Evolutionary conservation across 2,329 filamentous ascomycete species (phyloP).

Genomic region (Xylaria sp.): DNA sequence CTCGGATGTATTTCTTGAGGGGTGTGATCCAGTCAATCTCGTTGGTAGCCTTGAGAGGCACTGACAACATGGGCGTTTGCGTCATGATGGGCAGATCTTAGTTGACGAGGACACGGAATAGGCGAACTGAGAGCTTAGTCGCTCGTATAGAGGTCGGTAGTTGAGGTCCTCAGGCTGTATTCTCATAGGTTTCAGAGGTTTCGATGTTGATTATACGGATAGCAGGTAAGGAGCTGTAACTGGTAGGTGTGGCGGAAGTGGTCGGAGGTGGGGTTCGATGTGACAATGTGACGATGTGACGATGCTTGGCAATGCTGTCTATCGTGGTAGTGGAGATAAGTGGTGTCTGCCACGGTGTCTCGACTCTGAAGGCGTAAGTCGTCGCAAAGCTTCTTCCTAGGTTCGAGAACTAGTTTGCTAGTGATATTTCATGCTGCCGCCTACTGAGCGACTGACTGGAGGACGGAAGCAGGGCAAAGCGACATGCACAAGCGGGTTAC

Average conservation of each 20-base stretch:
- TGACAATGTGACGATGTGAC: constrained; percentile 37
- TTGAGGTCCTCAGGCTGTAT: constrained; percentile 23
- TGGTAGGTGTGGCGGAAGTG: constrained; percentile 19
- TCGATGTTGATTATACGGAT: constrained; percentile 13
- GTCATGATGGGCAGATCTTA: constrained; percentile 63
- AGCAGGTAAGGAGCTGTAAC: constrained; percentile 21
- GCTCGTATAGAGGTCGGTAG: constrained; percentile 27
- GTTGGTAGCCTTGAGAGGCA: constrained; percentile 91
- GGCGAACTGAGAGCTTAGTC: constrained; percentile 28
- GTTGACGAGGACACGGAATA: constrained; percentile 20
- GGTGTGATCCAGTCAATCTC: constrained; percentile 98
- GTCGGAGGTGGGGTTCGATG: constrained; percentile 36
- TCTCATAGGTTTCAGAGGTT: constrained; percentile 30
- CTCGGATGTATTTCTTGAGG: constrained; percentile 90
- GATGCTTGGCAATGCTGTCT: constrained; percentile 21
- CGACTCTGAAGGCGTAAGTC: neutral
- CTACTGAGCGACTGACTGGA: neutral
- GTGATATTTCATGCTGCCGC: constrained; percentile 13
- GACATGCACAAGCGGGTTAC: constrained; percentile 31
- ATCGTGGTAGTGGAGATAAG: constrained; percentile 5
- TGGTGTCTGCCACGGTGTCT: constrained; percentile 19
- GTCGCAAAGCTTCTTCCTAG: constrained; percentile 14
- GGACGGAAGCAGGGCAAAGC: constrained; percentile 2
- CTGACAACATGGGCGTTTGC: constrained; percentile 94
- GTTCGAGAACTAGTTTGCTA: constrained; percentile 5